Evolutionary conservation across 2,329 filamentous ascomycete genomes (phyloP).

Genomic region (Aureobasidium sp.): DNA sequence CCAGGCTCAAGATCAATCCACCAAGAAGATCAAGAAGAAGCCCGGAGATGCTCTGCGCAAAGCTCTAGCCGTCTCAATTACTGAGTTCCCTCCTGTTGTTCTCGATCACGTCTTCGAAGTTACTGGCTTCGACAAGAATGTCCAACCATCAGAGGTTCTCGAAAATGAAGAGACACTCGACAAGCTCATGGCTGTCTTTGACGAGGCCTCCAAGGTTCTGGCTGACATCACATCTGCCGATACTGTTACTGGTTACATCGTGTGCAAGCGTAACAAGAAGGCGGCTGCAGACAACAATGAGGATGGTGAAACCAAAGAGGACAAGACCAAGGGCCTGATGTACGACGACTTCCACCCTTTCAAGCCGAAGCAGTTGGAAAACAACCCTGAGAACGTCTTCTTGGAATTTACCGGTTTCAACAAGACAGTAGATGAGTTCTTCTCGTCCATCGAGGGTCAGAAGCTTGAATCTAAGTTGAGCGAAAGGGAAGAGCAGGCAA

Average conservation of each 20-base stretch:
- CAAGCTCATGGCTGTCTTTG: conserved; percentile 58
- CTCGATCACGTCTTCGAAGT: conserved; percentile 75
- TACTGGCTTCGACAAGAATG: conserved; percentile 59
- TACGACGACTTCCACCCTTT: conserved; percentile 98
- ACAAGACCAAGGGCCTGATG: conserved; percentile 43
- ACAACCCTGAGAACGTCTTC: conserved; percentile 56
- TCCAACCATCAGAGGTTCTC: conserved; percentile 61
- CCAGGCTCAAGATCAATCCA: conserved; percentile 37
- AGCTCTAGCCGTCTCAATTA: conserved; percentile 73
- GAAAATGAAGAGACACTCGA: conserved; percentile 56
- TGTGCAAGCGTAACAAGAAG: conserved; percentile 45
- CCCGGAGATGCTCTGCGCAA: conserved; percentile 67
- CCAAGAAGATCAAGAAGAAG: conserved; percentile 63
- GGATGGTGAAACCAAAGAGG: conserved; percentile 31
- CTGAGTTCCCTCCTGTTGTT: conserved; percentile 79
- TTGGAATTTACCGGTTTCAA: conserved; percentile 81
- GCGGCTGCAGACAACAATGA: conserved; percentile 21
- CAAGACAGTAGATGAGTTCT: conserved; percentile 91
- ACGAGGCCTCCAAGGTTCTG: conserved; percentile 62
- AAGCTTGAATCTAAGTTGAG: conserved; percentile 75
- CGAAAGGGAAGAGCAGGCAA: conserved; percentile 74
- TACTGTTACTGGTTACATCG: conserved; percentile 72
- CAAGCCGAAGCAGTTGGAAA: conserved; percentile 67
- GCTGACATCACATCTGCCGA: conserved; percentile 58
- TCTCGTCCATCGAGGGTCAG: conserved; percentile 91